Percentiles rank a stretch among this genome's conserved stretches.
These are phyloP conservation scores for Blastobotrys americana DNA, from an alignment of 805 yeast genomes.

Conservation along the genomic window DNA sequence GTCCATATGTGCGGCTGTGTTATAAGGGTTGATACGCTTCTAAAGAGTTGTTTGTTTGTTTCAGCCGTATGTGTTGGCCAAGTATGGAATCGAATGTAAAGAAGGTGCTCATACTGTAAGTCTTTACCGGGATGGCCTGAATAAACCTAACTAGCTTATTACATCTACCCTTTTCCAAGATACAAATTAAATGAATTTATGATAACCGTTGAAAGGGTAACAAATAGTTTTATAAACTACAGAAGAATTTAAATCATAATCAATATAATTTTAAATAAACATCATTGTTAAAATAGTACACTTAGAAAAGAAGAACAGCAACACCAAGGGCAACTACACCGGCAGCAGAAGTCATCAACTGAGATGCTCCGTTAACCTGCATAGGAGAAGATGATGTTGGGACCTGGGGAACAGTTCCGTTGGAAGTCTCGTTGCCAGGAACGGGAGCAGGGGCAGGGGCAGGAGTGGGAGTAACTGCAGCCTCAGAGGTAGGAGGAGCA, in stretches of 20 bases:
- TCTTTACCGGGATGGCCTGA: no score
- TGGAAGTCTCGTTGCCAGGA: neutral
- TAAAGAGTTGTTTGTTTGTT: no score
- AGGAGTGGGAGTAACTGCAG: slow-evolving; percentile 1
- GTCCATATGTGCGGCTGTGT: no score
- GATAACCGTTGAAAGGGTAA: no score
- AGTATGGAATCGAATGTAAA: no score
- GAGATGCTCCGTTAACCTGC: neutral
- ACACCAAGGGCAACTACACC: slow-evolving; percentile 24
- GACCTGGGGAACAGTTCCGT: neutral
- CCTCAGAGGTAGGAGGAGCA: slow-evolving; percentile 1
- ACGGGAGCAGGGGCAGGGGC: slow-evolving; percentile 2
- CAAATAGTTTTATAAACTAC: slow-evolving; percentile 4
- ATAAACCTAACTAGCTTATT: no score
- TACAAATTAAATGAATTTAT: no score
- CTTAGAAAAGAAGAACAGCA: slow-evolving; percentile 21
- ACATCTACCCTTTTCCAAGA: no score
- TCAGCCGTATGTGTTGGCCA: no score
- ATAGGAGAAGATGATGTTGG: neutral
- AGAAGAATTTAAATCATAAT: slow-evolving; percentile 2
- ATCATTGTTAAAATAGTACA: neutral
- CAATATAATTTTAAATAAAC: neutral
- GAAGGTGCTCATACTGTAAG: no score
- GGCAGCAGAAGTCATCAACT: slow-evolving; percentile 8
- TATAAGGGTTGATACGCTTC: no score